These are phyloP conservation scores for Talaromyces nanjingensis DNA, from an alignment of 495 filamentous ascomycete species.

Conservation along the genomic window DNA sequence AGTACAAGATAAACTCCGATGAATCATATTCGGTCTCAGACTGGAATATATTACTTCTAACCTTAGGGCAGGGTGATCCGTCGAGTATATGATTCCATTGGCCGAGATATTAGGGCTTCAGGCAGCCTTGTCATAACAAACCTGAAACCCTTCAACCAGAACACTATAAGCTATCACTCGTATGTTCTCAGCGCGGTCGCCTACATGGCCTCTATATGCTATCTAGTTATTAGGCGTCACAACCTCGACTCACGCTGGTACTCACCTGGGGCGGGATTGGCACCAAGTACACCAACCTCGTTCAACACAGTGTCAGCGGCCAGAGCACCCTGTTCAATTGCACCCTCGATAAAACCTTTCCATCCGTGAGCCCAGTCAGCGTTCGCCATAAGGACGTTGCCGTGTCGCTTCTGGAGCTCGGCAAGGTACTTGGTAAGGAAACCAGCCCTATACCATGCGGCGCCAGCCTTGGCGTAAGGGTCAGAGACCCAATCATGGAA, in stretches of 20 bases:
- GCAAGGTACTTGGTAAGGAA: conserved; percentile 14
- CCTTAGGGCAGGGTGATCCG: not conserved
- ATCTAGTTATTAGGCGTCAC: no score
- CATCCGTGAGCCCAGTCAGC: conserved; percentile 28
- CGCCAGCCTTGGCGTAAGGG: conserved; percentile 17
- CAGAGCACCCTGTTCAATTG: conserved; percentile 20
- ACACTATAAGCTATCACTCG: not conserved
- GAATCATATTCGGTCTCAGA: not conserved
- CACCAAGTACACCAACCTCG: no score
- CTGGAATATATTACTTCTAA: not conserved
- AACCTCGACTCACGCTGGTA: no score
- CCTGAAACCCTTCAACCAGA: not conserved
- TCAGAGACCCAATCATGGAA: conserved; percentile 28
- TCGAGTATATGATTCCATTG: not conserved
- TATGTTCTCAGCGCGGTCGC: not conserved
- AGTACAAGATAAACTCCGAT: not conserved
- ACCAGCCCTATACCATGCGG: conserved; percentile 17
- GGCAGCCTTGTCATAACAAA: not conserved
- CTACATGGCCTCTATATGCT: not conserved
- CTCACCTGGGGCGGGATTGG: no score
- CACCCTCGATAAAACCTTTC: conserved; percentile 25
- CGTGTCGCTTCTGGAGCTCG: conserved; percentile 17
- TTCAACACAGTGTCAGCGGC: no score
- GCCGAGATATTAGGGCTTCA: not conserved
- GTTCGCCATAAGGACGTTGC: conserved; percentile 21